Conservation (phyloP, 257 asterid genomes). For the Solanum clarkiae region DNA sequence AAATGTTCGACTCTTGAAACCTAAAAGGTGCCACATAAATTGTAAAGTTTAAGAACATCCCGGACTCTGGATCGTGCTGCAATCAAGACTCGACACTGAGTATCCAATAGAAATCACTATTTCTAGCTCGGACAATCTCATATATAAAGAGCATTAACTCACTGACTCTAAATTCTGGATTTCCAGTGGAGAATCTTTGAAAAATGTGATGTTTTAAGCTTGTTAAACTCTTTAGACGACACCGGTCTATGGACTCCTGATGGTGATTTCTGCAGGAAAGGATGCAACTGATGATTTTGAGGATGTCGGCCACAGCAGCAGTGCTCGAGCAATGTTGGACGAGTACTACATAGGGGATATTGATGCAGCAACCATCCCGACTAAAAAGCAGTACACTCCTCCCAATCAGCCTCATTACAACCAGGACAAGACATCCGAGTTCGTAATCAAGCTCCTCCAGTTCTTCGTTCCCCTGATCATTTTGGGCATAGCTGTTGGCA, state of each 20-base stretch:
- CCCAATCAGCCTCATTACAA: constrained; percentile 44
- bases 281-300: constrained; percentile 85
- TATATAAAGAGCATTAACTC: background rate
- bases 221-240: background rate
- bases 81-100: background rate
- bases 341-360: constrained; percentile 54
- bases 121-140: background rate
- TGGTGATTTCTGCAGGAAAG: constrained; percentile 36
- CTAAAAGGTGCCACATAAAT: too few relatives aligned
- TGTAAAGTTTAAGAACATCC: background rate
- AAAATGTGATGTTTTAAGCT: background rate
- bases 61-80: background rate
- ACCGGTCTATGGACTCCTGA: background rate
- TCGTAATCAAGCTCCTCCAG: constrained; percentile 64
- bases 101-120: background rate
- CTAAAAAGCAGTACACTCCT: constrained; percentile 34
- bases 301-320: constrained; percentile 80
- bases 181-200: background rate
- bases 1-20: too few relatives aligned
- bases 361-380: constrained; percentile 38
- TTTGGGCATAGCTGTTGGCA: constrained; percentile 59
- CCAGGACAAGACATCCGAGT: constrained; percentile 53
- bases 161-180: background rate
- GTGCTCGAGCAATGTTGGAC: constrained; percentile 55
- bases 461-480: constrained; percentile 66